These are phyloP conservation scores for Sutorius australiensis DNA, from an alignment of 768 basidiomycete species.

Conservation along the genomic window DNA sequence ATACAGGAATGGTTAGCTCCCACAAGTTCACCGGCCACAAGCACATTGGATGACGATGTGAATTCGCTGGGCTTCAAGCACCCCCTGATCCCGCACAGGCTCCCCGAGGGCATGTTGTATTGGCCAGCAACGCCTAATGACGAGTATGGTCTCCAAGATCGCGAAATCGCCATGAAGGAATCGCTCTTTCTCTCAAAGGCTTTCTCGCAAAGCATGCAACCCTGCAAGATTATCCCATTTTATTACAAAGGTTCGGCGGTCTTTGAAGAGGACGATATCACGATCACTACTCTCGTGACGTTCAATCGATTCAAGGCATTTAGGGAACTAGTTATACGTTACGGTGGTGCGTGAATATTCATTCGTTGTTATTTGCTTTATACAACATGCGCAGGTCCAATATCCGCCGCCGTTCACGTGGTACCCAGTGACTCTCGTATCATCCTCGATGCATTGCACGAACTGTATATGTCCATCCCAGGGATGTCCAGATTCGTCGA, in stretches of 20 bases:
- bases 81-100: neutral
- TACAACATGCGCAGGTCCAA: slow-evolving; percentile 53
- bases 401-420: slow-evolving; percentile 81
- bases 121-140: slow-evolving; percentile 16
- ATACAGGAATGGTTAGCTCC: slow-evolving; percentile 5
- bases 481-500: slow-evolving; percentile 70
- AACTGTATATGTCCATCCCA: slow-evolving; percentile 62
- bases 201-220: slow-evolving; percentile 65
- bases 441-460: slow-evolving; percentile 60
- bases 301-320: slow-evolving; percentile 74
- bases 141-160: neutral
- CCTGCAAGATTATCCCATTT: slow-evolving; percentile 75
- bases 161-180: slow-evolving; percentile 37
- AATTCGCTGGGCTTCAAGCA: slow-evolving; percentile 1
- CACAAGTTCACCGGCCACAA: neutral
- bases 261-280: slow-evolving; percentile 65
- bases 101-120: slow-evolving; percentile 17
- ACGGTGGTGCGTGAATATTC: slow-evolving; percentile 51
- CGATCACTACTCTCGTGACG: slow-evolving; percentile 82
- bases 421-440: slow-evolving; percentile 38
- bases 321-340: slow-evolving; percentile 66
- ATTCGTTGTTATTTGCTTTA: neutral
- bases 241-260: slow-evolving; percentile 65
- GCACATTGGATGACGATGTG: neutral
- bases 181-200: slow-evolving; percentile 63